phyloP scores from a whole-genome alignment of 768 basidiomycete species.

The Tricholoma terreum region DNA sequence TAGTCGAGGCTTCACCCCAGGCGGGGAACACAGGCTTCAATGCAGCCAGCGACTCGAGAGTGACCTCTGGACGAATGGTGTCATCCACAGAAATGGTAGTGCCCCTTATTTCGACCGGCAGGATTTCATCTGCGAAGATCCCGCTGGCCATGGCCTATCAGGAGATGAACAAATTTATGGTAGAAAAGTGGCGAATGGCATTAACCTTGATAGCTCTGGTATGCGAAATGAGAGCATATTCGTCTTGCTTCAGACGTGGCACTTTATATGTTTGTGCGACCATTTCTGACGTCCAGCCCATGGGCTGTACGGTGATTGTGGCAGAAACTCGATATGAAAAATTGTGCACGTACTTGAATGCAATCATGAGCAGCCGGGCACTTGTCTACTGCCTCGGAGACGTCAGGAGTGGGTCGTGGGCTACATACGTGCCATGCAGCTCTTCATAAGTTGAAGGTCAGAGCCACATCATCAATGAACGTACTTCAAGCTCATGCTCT shows the following conservation, averaged over 20 bases:
- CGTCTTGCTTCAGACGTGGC: slow-evolving; percentile 80
- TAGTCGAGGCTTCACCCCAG: slow-evolving; percentile 69
- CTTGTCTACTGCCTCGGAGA: slow-evolving; percentile 55
- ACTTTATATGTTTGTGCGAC: slow-evolving; percentile 79
- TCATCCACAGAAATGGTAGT: slow-evolving; percentile 71
- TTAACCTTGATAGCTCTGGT: slow-evolving; percentile 66
- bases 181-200: background rate
- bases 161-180: background rate
- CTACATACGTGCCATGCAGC: slow-evolving; percentile 33
- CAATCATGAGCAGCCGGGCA: slow-evolving; percentile 70
- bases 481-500: slow-evolving; percentile 81
- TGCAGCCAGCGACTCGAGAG: slow-evolving; percentile 66
- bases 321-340: background rate
- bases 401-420: slow-evolving; percentile 70
- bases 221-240: slow-evolving; percentile 87
- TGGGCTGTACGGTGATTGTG: slow-evolving; percentile 48
- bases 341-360: slow-evolving; percentile 52
- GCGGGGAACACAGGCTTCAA: slow-evolving; percentile 87
- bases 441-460: slow-evolving; percentile 4
- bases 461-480: slow-evolving; percentile 16
- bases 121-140: slow-evolving; percentile 83
- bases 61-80: slow-evolving; percentile 84
- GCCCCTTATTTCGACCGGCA: slow-evolving; percentile 78
- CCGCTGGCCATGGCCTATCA: slow-evolving; percentile 62
- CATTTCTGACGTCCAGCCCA: slow-evolving; percentile 96